phyloP scores from a whole-genome alignment of 2,329 filamentous ascomycete genomes.

The Catunica adiposa region DNA sequence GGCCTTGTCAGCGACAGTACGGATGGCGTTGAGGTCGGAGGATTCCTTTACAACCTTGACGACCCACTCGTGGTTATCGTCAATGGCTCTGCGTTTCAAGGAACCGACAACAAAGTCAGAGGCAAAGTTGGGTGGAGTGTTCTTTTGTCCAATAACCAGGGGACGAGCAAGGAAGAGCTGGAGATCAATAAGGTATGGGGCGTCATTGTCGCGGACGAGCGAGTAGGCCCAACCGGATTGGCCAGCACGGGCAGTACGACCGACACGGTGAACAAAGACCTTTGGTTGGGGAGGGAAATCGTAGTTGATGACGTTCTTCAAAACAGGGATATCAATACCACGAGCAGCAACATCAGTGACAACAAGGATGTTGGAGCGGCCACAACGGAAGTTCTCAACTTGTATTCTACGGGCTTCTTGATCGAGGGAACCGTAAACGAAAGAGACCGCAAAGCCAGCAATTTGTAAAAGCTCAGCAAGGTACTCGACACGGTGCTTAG shows the following conservation, averaged over 20 bases:
- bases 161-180: constrained; percentile 86
- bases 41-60: constrained; percentile 62
- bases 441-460: constrained; percentile 77
- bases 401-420: constrained; percentile 86
- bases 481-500: constrained; percentile 96
- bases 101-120: constrained; percentile 72
- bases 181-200: constrained; percentile 81
- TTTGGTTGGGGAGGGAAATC: constrained; percentile 96
- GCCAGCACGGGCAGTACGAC: constrained; percentile 86
- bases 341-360: constrained; percentile 93
- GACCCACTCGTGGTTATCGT: constrained; percentile 65
- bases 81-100: constrained; percentile 55
- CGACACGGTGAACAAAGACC: constrained; percentile 89
- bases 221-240: constrained; percentile 91
- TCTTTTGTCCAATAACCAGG: constrained; percentile 52
- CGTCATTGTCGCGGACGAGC: constrained; percentile 71
- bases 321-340: constrained; percentile 91
- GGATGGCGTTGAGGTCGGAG: constrained; percentile 54
- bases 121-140: constrained; percentile 50
- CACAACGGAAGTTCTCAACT: constrained; percentile 74
- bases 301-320: constrained; percentile 97
- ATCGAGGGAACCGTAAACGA: constrained; percentile 87
- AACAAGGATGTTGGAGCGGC: constrained; percentile 75
- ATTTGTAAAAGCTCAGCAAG: constrained; percentile 61
- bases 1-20: constrained; percentile 64